phyloP scores from a whole-genome alignment of 108 stramenopile genomes.

The Schizochytrium sp. region DNA sequence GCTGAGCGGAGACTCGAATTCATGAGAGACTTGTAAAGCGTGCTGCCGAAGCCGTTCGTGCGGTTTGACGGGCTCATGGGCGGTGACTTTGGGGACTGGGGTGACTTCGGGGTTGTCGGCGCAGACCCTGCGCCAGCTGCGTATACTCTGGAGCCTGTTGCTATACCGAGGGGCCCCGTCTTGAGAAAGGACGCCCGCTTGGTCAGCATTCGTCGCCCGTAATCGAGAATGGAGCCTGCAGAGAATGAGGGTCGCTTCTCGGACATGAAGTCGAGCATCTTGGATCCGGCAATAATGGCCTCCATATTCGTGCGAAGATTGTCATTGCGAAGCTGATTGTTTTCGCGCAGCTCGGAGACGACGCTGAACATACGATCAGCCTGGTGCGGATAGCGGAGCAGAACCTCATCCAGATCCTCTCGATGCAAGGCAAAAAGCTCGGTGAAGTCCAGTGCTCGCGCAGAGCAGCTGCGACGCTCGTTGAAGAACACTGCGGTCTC shows the following conservation, averaged over 20 bases:
- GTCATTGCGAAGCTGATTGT: constrained; percentile 36
- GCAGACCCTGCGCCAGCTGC: too few species aligned
- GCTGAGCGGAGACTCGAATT: neutral
- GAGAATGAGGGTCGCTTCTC: neutral
- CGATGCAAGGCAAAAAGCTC: constrained; percentile 37
- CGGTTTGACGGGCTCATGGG: too few species aligned
- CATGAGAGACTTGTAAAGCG: neutral
- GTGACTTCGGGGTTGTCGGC: too few species aligned
- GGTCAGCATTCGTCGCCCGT: neutral
- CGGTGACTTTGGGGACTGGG: too few species aligned
- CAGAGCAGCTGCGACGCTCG: constrained; percentile 38
- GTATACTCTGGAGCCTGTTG: too few species aligned
- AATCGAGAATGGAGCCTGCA: neutral
- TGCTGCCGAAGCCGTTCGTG: neutral
- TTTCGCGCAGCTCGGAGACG: constrained; percentile 30
- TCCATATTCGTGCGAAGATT: constrained; percentile 37
- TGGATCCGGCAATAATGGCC: constrained; percentile 12
- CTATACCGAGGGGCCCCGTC: too few species aligned
- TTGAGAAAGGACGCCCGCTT: neutral
- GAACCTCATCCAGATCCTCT: constrained; percentile 38
- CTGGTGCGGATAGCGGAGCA: constrained; percentile 34
- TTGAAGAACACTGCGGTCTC: constrained; percentile 57
- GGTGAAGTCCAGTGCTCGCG: constrained; percentile 38
- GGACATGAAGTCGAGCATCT: neutral
- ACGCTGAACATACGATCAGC: constrained; percentile 32